phyloP scores from a whole-genome alignment of 2,329 filamentous ascomycete genomes.

The Neonectria faginata region DNA sequence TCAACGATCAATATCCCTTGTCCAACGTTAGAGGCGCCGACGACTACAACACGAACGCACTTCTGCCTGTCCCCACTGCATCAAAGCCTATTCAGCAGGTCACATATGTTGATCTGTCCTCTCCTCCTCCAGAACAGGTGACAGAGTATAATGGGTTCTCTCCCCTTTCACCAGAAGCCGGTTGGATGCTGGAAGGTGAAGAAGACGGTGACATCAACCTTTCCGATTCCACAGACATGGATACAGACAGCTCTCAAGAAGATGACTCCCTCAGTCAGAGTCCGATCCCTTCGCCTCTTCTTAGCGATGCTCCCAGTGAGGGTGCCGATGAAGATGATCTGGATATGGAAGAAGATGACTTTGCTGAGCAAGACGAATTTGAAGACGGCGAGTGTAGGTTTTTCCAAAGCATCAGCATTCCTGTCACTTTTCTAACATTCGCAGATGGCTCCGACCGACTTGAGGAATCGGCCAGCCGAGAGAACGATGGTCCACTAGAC shows the following conservation, averaged over 20 bases:
- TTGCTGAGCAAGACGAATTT: slow-evolving; percentile 42
- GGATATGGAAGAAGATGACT: slow-evolving; percentile 25
- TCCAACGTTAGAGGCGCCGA: slow-evolving; percentile 31
- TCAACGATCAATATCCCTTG: slow-evolving; percentile 35
- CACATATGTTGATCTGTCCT: slow-evolving; percentile 17
- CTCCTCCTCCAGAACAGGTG: slow-evolving; percentile 21
- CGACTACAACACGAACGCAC: slow-evolving; percentile 11
- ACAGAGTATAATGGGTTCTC: slow-evolving; percentile 14
- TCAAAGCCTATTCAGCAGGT: slow-evolving; percentile 7
- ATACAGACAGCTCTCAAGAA: slow-evolving; percentile 30
- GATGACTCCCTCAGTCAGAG: slow-evolving; percentile 22
- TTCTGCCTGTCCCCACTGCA: neutral
- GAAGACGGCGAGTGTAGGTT: slow-evolving; percentile 34
- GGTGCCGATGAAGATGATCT: slow-evolving; percentile 13
- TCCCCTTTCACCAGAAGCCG: slow-evolving; percentile 8
- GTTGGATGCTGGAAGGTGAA: slow-evolving; percentile 20
- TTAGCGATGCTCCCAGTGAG: slow-evolving; percentile 1
- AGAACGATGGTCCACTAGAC: neutral
- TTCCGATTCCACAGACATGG: slow-evolving; percentile 35
- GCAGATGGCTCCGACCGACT: slow-evolving; percentile 18
- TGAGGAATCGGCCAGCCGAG: slow-evolving; percentile 5
- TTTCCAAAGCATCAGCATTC: neutral
- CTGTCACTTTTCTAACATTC: slow-evolving; percentile 26
- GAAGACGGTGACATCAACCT: slow-evolving; percentile 24
- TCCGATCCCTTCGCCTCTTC: neutral